Percentiles rank a stretch among this genome's conserved stretches.
phyloP scores from a whole-genome alignment of 768 basidiomycete genomes.

The Tephrocybe sp. region DNA sequence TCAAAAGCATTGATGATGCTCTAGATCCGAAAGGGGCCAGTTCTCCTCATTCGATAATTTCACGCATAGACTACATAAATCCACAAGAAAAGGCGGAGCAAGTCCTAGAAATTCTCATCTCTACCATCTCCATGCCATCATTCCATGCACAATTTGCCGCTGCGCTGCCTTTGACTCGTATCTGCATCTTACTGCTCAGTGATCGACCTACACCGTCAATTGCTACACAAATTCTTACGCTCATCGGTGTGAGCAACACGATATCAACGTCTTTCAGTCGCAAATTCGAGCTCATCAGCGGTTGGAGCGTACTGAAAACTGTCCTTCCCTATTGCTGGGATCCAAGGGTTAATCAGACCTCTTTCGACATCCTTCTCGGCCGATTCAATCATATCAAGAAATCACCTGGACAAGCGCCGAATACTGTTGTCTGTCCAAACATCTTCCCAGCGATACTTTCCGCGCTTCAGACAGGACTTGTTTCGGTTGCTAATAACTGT shows the following conservation, averaged over 20 bases:
- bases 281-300: constrained; percentile 84
- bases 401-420: constrained; percentile 22
- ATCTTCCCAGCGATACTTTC: constrained; percentile 74
- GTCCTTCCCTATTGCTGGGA: constrained; percentile 75
- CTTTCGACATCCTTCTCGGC: constrained; percentile 71
- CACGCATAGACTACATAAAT: constrained; percentile 50
- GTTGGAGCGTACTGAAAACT: constrained; percentile 75
- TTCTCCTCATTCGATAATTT: constrained; percentile 60
- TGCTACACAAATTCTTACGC: constrained; percentile 55
- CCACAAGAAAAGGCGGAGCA: constrained; percentile 63
- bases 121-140: constrained; percentile 54
- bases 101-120: constrained; percentile 64
- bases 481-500: constrained; percentile 36
- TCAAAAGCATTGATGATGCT: too few species aligned
- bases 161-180: constrained; percentile 75
- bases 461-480: constrained; percentile 61
- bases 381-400: constrained; percentile 26
- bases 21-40: constrained; percentile 25
- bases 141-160: constrained; percentile 71
- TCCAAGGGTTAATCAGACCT: constrained; percentile 58
- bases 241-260: constrained; percentile 58
- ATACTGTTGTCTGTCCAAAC: constrained; percentile 57
- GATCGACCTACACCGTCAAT: constrained; percentile 65
- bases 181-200: constrained; percentile 78
- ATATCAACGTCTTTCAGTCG: constrained; percentile 64